Percentiles rank a stretch among this genome's conserved stretches.
Conservation (phyloP, 2,329 filamentous ascomycete species). For the Fusarium sp. region DNA sequence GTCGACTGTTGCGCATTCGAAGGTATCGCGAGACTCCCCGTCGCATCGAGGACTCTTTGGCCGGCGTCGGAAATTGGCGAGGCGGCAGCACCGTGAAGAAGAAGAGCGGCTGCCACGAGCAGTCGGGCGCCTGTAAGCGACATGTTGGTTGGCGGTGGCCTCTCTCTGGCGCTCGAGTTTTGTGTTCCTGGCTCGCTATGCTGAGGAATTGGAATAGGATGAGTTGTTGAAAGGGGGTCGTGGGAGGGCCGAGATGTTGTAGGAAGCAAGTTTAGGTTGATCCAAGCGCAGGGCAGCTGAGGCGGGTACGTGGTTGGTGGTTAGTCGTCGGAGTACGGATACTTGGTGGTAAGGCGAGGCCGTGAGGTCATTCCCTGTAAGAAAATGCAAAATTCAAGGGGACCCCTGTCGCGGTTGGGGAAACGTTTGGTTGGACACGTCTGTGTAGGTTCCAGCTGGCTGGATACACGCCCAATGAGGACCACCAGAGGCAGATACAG, state of each 20-base stretch:
- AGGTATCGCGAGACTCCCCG: conserved; percentile 28
- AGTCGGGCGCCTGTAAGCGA: conserved; percentile 48
- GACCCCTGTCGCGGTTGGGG: conserved; percentile 17
- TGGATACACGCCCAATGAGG: conserved; percentile 9
- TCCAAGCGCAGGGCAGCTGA: conserved; percentile 11
- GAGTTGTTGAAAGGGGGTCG: background rate
- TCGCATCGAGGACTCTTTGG: conserved; percentile 38
- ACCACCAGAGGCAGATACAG: background rate
- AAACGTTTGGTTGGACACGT: conserved; percentile 9
- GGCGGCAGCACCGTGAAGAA: conserved; percentile 40
- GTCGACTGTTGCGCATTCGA: conserved; percentile 44
- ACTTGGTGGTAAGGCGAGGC: background rate
- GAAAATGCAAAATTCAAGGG: conserved; percentile 16
- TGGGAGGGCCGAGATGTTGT: conserved; percentile 16
- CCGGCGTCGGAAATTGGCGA: conserved; percentile 44
- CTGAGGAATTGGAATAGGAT: background rate
- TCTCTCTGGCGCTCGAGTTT: background rate
- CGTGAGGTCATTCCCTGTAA: conserved; percentile 43
- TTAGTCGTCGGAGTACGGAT: background rate
- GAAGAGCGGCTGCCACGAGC: conserved; percentile 48
- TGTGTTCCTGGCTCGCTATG: background rate
- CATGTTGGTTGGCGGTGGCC: conserved; percentile 34
- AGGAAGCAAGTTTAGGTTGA: background rate
- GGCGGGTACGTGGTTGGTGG: background rate
- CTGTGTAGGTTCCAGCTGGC: conserved; percentile 1